Percentiles rank a stretch among this genome's conserved stretches.
These are phyloP conservation scores for Clavispora santaluciae DNA, from an alignment of 805 yeast genomes.

Conservation along the genomic window DNA sequence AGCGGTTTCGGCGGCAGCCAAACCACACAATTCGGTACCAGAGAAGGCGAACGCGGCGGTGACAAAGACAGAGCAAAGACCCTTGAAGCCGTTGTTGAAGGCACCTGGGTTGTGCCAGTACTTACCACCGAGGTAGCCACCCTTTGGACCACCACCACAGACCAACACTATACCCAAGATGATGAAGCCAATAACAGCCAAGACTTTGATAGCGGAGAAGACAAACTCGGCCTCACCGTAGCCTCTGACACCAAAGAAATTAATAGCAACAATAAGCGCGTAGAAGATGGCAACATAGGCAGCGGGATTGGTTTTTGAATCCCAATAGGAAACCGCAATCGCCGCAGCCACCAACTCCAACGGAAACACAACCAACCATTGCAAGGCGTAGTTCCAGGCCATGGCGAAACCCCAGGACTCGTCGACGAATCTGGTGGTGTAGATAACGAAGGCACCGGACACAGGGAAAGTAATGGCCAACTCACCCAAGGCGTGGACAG, in stretches of 20 bases:
- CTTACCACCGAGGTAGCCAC: conserved; percentile 54
- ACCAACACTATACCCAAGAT: conserved; percentile 51
- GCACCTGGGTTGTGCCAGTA: conserved; percentile 61
- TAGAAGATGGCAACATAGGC: conserved; percentile 56
- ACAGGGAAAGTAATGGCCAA: conserved; percentile 46
- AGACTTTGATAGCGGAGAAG: conserved; percentile 50
- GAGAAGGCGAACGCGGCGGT: conserved; percentile 63
- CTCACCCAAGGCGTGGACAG: conserved; percentile 63
- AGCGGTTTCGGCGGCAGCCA: conserved; percentile 63
- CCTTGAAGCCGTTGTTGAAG: conserved; percentile 55
- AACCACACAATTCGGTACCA: conserved; percentile 62
- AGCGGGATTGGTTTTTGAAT: conserved; percentile 41
- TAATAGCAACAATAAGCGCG: conserved; percentile 44
- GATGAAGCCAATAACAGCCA: conserved; percentile 55
- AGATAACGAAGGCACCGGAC: conserved; percentile 24
- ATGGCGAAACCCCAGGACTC: conserved; percentile 23
- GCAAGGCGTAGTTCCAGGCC: conserved; percentile 34
- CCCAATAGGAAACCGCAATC: conserved; percentile 43
- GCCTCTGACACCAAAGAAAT: conserved; percentile 59
- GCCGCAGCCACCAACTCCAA: conserved; percentile 35
- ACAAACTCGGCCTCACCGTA: conserved; percentile 67
- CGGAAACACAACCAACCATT: conserved; percentile 34
- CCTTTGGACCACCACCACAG: conserved; percentile 53
- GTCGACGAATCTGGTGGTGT: conserved; percentile 19
- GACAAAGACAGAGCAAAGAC: conserved; percentile 56